Percentiles rank a stretch among this genome's conserved stretches.
phyloP scores from a whole-genome alignment of 768 basidiomycete genomes.

The Termitomyces bulborhizus region DNA sequence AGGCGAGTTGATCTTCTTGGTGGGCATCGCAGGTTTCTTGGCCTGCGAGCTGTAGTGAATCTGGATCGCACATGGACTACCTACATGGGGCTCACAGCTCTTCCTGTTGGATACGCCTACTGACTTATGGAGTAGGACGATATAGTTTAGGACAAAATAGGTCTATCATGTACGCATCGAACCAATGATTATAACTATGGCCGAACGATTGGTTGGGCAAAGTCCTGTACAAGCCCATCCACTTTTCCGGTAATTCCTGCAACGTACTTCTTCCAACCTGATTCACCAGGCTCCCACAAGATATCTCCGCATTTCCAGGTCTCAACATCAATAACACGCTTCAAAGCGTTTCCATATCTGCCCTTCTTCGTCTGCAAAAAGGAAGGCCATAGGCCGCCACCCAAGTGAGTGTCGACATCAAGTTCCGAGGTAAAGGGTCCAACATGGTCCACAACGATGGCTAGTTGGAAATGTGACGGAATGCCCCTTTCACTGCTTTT shows the following conservation, averaged over 20 bases:
- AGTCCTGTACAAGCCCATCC: constrained; percentile 12
- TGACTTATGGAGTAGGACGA: neutral
- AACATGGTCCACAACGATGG: constrained; percentile 14
- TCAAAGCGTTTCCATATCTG: constrained; percentile 7
- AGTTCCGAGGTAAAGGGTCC: constrained; percentile 14
- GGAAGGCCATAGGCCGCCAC: constrained; percentile 15
- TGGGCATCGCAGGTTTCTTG: constrained; percentile 38
- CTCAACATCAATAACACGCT: constrained; percentile 14
- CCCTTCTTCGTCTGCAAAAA: constrained; percentile 16
- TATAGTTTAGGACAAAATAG: neutral
- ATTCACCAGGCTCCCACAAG: constrained; percentile 13
- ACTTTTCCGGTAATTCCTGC: constrained; percentile 16
- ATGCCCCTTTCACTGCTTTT: constrained; percentile 18
- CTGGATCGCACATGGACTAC: constrained; percentile 37
- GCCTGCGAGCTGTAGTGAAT: constrained; percentile 30
- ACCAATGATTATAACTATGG: constrained; percentile 1
- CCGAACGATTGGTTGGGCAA: constrained; percentile 14
- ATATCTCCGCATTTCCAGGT: constrained; percentile 18
- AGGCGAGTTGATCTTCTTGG: constrained; percentile 48
- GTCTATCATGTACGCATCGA: too few species aligned
- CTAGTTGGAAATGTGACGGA: constrained; percentile 15
- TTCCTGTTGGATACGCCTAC: constrained; percentile 18
- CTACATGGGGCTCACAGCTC: constrained; percentile 38
- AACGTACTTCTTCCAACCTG: constrained; percentile 17
- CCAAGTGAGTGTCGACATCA: constrained; percentile 16